Evolutionary conservation across 192 early-diverging fungal species (phyloP).

Genomic region (Spizellomyces punctatus): DNA sequence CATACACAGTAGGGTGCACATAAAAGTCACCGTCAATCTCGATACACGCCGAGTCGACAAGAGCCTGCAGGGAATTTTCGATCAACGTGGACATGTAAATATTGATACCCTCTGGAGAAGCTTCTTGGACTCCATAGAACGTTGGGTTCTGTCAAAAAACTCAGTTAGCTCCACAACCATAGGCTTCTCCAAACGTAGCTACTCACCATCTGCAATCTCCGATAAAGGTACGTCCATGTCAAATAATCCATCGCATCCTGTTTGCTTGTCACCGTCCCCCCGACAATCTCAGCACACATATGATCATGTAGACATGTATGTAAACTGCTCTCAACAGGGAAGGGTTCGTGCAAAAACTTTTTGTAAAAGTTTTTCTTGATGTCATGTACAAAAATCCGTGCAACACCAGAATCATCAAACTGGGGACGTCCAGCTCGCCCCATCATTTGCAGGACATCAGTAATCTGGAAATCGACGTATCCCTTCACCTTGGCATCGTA

Average conservation of each 20-base stretch:
- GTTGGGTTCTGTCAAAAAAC: constrained; percentile 77
- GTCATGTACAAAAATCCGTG: constrained; percentile 92
- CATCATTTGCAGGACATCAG: constrained; percentile 99
- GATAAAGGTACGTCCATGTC: constrained; percentile 95
- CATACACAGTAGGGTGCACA: constrained; percentile 73
- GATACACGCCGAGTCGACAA: constrained; percentile 75
- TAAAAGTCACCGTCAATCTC: constrained; percentile 66
- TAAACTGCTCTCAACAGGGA: constrained; percentile 60
- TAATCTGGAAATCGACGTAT: constrained; percentile 97
- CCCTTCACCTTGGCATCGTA: constrained; percentile 87
- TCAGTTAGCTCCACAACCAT: not conserved
- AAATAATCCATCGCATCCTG: constrained; percentile 96
- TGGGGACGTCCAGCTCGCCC: constrained; percentile 96
- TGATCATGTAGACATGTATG: constrained; percentile 75
- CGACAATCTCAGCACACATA: constrained; percentile 92
- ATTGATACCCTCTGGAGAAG: constrained; percentile 68
- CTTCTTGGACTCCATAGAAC: constrained; percentile 89
- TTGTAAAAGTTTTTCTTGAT: constrained; percentile 98
- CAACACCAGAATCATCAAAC: constrained; percentile 92
- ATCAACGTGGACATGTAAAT: constrained; percentile 80
- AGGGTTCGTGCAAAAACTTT: constrained; percentile 93
- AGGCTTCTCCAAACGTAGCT: not conserved
- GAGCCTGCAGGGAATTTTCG: constrained; percentile 66
- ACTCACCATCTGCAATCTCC: constrained; percentile 73
- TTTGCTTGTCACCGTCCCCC: constrained; percentile 81